phyloP scores from a whole-genome alignment of 2,329 filamentous ascomycete genomes.

The Fusarium bulbicola region DNA sequence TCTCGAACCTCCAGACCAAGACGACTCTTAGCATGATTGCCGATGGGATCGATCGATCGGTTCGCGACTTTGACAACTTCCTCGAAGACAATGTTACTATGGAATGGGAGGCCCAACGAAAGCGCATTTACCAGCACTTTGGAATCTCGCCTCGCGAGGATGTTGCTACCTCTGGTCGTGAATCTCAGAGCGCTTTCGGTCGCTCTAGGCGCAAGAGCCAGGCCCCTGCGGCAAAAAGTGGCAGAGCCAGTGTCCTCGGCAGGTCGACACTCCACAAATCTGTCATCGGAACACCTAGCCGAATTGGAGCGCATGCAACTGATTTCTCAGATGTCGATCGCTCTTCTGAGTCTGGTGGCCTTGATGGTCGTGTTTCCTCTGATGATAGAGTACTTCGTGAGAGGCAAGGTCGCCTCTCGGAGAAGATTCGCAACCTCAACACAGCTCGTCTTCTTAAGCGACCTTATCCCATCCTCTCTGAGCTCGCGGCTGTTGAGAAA shows the following conservation, averaged over 20 bases:
- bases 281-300: slow-evolving; percentile 83
- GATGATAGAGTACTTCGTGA: slow-evolving; percentile 83
- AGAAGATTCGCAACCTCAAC: slow-evolving; percentile 83
- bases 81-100: slow-evolving; percentile 93
- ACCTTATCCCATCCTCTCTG: slow-evolving; percentile 77
- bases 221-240: slow-evolving; percentile 61
- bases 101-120: slow-evolving; percentile 95
- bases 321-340: slow-evolving; percentile 76
- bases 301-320: slow-evolving; percentile 69
- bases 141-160: slow-evolving; percentile 76
- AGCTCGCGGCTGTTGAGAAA: slow-evolving; percentile 78
- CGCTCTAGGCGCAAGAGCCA: slow-evolving; percentile 62
- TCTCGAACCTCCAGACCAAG: slow-evolving; percentile 87
- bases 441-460: slow-evolving; percentile 71
- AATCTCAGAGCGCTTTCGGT: slow-evolving; percentile 67
- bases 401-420: slow-evolving; percentile 83
- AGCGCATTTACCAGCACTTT: slow-evolving; percentile 95
- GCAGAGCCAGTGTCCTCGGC: slow-evolving; percentile 60
- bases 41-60: slow-evolving; percentile 88
- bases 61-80: slow-evolving; percentile 91
- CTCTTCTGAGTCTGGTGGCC: slow-evolving; percentile 57
- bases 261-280: slow-evolving; percentile 80
- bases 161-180: slow-evolving; percentile 51
- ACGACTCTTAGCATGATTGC: slow-evolving; percentile 91
- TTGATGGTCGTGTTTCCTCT: slow-evolving; percentile 57